Conservation (phyloP, 352 stramenopile genomes). For the Globisporangium paddicum region DNA sequence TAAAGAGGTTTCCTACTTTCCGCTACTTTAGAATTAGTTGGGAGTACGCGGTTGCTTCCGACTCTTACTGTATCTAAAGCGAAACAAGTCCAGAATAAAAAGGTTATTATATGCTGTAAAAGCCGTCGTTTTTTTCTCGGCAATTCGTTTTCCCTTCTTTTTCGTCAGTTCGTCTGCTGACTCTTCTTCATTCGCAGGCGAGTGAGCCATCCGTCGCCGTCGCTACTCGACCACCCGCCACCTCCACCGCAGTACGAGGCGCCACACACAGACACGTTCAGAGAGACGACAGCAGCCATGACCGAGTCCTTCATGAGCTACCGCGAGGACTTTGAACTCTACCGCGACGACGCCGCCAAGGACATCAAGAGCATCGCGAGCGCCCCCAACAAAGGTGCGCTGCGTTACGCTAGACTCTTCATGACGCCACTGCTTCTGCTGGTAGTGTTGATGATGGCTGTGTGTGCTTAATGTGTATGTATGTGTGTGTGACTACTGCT, state of each 20-base stretch:
- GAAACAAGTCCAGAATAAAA: background rate
- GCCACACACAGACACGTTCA: background rate
- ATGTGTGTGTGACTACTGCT: slow-evolving; percentile 1
- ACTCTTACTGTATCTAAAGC: background rate
- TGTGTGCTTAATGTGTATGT: background rate
- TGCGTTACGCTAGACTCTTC: background rate
- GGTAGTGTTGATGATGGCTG: too few relatives aligned
- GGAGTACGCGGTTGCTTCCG: too few relatives aligned
- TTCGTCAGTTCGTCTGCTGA: background rate
- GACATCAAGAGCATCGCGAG: slow-evolving; percentile 64
- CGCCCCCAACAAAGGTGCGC: slow-evolving; percentile 23
- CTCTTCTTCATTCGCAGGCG: background rate
- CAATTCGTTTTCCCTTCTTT: background rate
- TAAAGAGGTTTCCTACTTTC: too few relatives aligned
- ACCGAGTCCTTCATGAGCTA: slow-evolving; percentile 78
- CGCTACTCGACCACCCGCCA: background rate
- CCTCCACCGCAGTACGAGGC: background rate
- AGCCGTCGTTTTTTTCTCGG: background rate
- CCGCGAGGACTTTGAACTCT: slow-evolving; percentile 84
- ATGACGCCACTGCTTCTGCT: background rate
- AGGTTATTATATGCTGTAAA: background rate
- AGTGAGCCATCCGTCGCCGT: background rate
- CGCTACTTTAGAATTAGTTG: too few relatives aligned
- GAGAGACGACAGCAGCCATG: slow-evolving; percentile 23
- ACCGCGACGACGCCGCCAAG: slow-evolving; percentile 65